A percentile compares a stretch with the other conserved stretches of the same genome.
These are phyloP conservation scores for Fraxinus velutina DNA, from an alignment of 305 asterid species.

Conservation along the genomic window DNA sequence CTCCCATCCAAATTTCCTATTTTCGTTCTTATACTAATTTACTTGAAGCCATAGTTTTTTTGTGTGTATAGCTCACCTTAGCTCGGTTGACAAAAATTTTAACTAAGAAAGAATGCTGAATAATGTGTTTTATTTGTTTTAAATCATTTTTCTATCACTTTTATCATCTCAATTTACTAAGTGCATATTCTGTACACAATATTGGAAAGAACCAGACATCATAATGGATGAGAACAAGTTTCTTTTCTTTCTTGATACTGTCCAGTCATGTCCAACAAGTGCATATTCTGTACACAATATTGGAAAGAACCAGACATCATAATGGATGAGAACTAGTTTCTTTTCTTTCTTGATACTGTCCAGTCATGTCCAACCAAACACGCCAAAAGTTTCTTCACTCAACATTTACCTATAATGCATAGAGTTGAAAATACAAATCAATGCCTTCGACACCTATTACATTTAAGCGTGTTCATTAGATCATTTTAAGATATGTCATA, in stretches of 20 bases:
- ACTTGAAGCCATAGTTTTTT: not conserved
- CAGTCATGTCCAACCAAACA: not conserved
- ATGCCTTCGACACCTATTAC: not conserved
- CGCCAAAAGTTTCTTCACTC: not conserved
- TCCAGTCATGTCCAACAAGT: not conserved
- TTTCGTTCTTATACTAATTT: not conserved
- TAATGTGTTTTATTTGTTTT: not conserved
- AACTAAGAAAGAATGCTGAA: not conserved
- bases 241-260: no score
- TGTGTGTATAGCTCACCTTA: not conserved
- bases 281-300: not conserved
- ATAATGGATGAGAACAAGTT: not conserved
- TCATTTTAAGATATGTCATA: not conserved
- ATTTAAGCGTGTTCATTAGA: not conserved
- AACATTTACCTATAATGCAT: not conserved
- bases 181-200: not conserved
- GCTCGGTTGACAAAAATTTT: not conserved
- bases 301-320: not conserved
- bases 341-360: not conserved
- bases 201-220: not conserved
- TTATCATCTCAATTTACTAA: not conserved
- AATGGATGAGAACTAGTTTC: not conserved
- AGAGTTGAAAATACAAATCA: not conserved
- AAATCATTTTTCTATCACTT: not conserved
- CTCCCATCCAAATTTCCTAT: not conserved